These are phyloP conservation scores for Sonneratia caseolaris DNA, from an alignment of 345 rosid species.

Conservation along the genomic window DNA sequence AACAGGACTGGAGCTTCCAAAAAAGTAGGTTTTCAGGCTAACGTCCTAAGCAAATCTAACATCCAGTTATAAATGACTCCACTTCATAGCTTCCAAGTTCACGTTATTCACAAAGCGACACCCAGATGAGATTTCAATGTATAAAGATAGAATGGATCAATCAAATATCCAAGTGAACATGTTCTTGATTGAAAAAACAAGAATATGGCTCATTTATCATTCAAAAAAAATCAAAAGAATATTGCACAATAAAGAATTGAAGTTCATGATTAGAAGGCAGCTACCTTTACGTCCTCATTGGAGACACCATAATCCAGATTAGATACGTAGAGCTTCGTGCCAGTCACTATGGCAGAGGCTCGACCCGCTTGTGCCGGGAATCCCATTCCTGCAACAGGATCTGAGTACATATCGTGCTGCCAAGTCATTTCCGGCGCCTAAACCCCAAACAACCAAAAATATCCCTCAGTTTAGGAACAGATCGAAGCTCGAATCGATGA, in stretches of 20 bases:
- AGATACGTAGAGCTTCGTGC: slow-evolving; percentile 87
- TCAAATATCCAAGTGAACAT: neutral
- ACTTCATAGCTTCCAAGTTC: neutral
- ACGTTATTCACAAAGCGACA: neutral
- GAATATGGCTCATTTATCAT: too few species aligned
- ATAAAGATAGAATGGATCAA: neutral
- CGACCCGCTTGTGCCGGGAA: slow-evolving; percentile 41
- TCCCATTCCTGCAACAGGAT: slow-evolving; percentile 22
- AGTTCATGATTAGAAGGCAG: neutral
- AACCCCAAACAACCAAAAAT: slow-evolving; percentile 19
- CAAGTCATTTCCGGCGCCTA: slow-evolving; percentile 87
- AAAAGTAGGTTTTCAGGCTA: neutral
- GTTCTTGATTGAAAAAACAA: neutral
- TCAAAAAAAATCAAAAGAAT: neutral
- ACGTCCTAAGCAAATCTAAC: neutral
- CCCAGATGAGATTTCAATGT: neutral
- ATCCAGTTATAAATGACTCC: neutral
- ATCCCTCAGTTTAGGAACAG: slow-evolving; percentile 1
- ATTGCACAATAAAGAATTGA: neutral
- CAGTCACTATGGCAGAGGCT: slow-evolving; percentile 67
- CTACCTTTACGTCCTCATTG: slow-evolving; percentile 87
- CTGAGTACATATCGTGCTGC: slow-evolving; percentile 82
- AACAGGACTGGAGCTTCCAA: neutral
- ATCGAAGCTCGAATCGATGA: slow-evolving; percentile 8
- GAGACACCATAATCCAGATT: slow-evolving; percentile 92